A percentile compares a stretch with the other conserved stretches of the same genome.
Conservation (phyloP, 1,139 yeast genomes). For the Blastobotrys aristatus region DNA sequence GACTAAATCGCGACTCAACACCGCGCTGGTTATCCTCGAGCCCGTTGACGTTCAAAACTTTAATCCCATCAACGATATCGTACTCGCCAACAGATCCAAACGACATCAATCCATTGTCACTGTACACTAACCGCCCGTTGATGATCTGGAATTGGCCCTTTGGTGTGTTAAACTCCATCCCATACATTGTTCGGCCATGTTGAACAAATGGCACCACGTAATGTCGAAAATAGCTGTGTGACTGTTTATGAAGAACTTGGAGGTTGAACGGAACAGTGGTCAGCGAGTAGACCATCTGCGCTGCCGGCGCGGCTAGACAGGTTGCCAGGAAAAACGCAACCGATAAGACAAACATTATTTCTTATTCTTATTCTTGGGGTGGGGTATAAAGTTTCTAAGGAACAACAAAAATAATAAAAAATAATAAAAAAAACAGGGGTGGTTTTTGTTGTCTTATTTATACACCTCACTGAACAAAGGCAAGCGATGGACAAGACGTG, state of each 20-base stretch:
- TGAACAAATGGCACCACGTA: slow-evolving; percentile 5
- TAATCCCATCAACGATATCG: background rate
- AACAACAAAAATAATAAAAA: too few relatives aligned
- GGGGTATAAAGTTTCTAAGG: too few relatives aligned
- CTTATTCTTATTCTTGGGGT: too few relatives aligned
- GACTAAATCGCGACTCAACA: background rate
- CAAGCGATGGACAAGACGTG: too few relatives aligned
- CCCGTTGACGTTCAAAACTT: slow-evolving; percentile 6
- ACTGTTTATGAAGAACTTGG: background rate
- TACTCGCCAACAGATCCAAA: slow-evolving; percentile 4
- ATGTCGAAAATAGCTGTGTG: background rate
- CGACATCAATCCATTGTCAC: background rate
- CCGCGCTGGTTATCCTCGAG: slow-evolving; percentile 4
- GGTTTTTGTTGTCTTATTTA: too few relatives aligned
- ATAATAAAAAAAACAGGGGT: too few relatives aligned
- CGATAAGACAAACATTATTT: background rate
- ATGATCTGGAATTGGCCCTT: slow-evolving; percentile 2
- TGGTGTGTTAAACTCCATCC: slow-evolving; percentile 1
- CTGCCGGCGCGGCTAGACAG: background rate
- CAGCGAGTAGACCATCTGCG: background rate
- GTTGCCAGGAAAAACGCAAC: too few relatives aligned
- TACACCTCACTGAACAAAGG: too few relatives aligned
- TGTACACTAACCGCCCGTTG: slow-evolving; percentile 1
- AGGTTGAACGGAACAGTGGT: background rate
- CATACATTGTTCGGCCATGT: slow-evolving; percentile 10